Conservation (phyloP, 2,329 filamentous ascomycete species). For the Incumbomyces lentus region DNA sequence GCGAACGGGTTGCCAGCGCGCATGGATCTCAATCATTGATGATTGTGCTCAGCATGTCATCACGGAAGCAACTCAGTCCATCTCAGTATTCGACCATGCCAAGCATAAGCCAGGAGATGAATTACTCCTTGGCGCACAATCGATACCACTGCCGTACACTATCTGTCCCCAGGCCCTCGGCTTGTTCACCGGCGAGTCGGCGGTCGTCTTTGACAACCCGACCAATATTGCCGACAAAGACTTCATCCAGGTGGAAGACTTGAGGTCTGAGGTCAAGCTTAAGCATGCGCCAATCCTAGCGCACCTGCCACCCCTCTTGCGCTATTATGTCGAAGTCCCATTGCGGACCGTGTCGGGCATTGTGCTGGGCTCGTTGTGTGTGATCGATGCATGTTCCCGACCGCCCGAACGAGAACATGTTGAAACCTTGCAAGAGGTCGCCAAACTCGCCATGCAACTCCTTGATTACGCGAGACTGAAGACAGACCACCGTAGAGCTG, state of each 20-base stretch:
- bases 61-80: constrained; percentile 21
- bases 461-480: constrained; percentile 45
- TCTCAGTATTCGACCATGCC: constrained; percentile 14
- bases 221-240: neutral
- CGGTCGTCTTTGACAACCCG: neutral
- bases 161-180: neutral
- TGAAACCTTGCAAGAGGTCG: constrained; percentile 46
- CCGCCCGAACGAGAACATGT: constrained; percentile 35
- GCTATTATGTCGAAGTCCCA: constrained; percentile 50
- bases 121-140: constrained; percentile 9
- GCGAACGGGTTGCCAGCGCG: constrained; percentile 19
- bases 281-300: constrained; percentile 26
- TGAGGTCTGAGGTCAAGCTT: constrained; percentile 29
- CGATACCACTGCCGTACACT: neutral
- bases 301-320: constrained; percentile 23
- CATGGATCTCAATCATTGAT: constrained; percentile 24
- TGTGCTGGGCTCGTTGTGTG: constrained; percentile 49
- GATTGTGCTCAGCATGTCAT: constrained; percentile 22
- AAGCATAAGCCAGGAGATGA: constrained; percentile 16
- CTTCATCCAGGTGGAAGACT: constrained; percentile 26
- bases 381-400: constrained; percentile 41
- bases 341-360: constrained; percentile 48
- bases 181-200: neutral
- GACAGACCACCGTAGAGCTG: constrained; percentile 43
- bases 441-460: constrained; percentile 48